Percentiles rank a stretch among this genome's conserved stretches.
Conservation (phyloP, 305 asterid species). For the Striga hermonthica region DNA sequence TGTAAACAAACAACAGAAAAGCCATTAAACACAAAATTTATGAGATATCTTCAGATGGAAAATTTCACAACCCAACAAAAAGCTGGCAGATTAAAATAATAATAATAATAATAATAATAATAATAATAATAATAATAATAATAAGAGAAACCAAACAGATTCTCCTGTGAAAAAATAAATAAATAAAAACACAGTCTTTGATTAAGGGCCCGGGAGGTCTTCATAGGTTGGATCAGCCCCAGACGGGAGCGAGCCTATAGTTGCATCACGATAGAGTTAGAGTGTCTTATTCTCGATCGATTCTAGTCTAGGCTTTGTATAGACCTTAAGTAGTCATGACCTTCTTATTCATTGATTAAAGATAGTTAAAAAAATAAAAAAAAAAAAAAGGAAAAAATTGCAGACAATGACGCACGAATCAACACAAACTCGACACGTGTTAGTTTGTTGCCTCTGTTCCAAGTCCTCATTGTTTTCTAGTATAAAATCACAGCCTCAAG, state of each 20-base stretch:
- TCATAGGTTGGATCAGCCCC: too few species aligned
- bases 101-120: too few species aligned
- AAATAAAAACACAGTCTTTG: conserved; percentile 11
- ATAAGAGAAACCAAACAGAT: not conserved
- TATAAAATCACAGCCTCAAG: conserved; percentile 47
- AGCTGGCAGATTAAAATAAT: conserved; percentile 4
- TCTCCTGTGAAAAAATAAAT: conserved; percentile 5
- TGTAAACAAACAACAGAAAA: conserved; percentile 24
- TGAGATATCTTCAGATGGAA: conserved; percentile 14
- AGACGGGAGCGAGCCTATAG: too few species aligned
- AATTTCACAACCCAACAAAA: conserved; percentile 31
- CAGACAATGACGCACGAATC: conserved; percentile 33
- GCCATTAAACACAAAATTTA: conserved; percentile 18
- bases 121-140: too few species aligned
- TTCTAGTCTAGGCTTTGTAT: too few species aligned
- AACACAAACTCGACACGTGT: conserved; percentile 45
- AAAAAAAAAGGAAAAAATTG: not conserved
- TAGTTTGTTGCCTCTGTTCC: conserved; percentile 24
- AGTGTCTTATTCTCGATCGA: too few species aligned
- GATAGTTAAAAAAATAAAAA: too few species aligned
- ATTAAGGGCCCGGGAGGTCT: too few species aligned
- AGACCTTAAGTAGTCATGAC: not conserved
- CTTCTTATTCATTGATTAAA: not conserved
- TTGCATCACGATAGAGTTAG: too few species aligned
- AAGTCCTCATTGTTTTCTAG: conserved; percentile 11